Evolutionary conservation across 306 rosid genomes (phyloP), one percentile per base, ranked within the genome.

Genomic region (Arachis hypogaea): DNA sequence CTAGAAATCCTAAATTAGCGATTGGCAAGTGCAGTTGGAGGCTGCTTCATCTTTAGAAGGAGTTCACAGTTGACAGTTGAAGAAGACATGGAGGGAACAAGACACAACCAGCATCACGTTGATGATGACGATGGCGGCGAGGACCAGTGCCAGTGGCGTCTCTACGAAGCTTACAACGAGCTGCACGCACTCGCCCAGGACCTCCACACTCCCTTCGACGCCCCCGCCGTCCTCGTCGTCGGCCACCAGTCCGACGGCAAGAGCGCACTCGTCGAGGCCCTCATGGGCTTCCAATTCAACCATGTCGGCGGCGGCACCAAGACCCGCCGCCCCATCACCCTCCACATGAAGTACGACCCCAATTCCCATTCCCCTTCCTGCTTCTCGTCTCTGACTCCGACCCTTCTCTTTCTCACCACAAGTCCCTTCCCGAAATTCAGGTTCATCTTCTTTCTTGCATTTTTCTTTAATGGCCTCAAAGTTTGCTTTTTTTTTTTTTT

Each of bases 211-310:
- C 97, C 96, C 6, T 92, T 94, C 80, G 97, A 94, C 74, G 93
- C 97, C 12, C 99, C 99, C 33, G 96, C 99, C 0, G 90, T 94
- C 29, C 80, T 94, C 3, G 95, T 94, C 1, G 99, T 93, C 2
- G 98, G 98, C 68, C 96, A 93, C 82, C 98, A 93, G 80, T 91
- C 98, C 11, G 98, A 93, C 85, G 98, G 98, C 56, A 93, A 93
- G 81, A 89, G 96, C 73, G 96, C 98, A 52, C 83, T 93, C 11
- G 88, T 93, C 0, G 99, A 92, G 62, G 99, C 99, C 5, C 99
- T 94, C 5, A 92, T 94, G 99, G 98, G 98, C 9, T 94, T 94
- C 77, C 99, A 94, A 86, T 94, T 94, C 88, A 94, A 94, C 90
- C 99, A 92, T 42, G 98, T 94, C 12, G 99, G 97, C 38, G 99